Conservation (phyloP, 2,329 filamentous ascomycete genomes). For the Cladophialophora immunda region DNA sequence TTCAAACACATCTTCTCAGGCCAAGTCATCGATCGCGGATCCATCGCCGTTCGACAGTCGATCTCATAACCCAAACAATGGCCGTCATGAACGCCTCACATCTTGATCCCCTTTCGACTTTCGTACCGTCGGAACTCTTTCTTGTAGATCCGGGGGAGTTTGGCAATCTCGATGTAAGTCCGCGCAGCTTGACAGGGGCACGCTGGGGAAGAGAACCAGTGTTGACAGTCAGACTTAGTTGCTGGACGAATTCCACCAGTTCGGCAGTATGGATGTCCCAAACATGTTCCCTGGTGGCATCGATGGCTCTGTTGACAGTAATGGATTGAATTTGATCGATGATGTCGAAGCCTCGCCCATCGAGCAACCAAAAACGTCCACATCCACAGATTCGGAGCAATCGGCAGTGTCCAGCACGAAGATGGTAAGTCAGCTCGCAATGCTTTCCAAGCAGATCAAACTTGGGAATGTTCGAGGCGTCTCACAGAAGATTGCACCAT, state of each 20-base stretch:
- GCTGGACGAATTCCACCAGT: slow-evolving; percentile 5
- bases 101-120: neutral
- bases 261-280: neutral
- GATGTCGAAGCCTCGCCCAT: slow-evolving; percentile 7
- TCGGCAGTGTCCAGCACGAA: slow-evolving; percentile 8
- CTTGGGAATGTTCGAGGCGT: neutral
- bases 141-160: slow-evolving; percentile 8
- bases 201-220: neutral
- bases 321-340: slow-evolving; percentile 1
- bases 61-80: neutral
- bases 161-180: slow-evolving; percentile 20
- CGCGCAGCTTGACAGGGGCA: neutral
- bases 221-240: neutral
- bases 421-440: slow-evolving; percentile 9
- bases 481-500: neutral
- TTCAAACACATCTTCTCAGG: neutral
- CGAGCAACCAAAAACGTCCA: slow-evolving; percentile 7
- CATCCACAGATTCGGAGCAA: slow-evolving; percentile 18
- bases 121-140: slow-evolving; percentile 4
- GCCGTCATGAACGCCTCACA: slow-evolving; percentile 9
- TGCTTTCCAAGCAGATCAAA: neutral
- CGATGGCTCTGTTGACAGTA: neutral
- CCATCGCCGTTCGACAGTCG: neutral
- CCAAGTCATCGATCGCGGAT: neutral
- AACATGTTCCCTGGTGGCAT: neutral